Base-by-base conservation (phyloP, 768 basidiomycete species). In the Vararia minispora region DNA sequence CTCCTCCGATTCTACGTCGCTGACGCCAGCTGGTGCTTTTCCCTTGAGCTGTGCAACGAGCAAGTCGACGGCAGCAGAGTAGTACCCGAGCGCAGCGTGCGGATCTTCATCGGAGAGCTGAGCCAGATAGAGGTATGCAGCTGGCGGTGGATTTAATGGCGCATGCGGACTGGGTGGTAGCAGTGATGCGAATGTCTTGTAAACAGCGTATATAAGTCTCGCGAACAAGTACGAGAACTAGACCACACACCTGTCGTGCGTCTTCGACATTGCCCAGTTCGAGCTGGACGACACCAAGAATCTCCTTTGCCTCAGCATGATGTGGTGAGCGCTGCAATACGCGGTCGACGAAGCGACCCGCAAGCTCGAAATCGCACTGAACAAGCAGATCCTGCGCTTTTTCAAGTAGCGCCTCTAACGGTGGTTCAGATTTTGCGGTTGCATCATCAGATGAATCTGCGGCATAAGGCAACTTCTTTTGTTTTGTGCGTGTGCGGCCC, bases 91-190 rank as follows among this genome's bases (percentile, higher is more conserved):
- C 2, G 88, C 85, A 29, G 64, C 53, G 34, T 71, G 69, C 4
- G 91, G 85, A 39, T 90, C 79, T 8, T 79, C 74, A 21, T 86
- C 84, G 34, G 68, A 73, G 13, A 89, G 63, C 54, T 95, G 90
- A 0, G 89, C 91, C 17, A 95, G 80, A 58, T 92, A 91, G 1
- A 92, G 68, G 61, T 91, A 74, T 9, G 84, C 86, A 23, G 87
- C 84, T 6, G 86, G 72, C 0, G 75, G 68, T 1, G 86, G 73
- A 28, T 71, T 60, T 13, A 68, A 56, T 25, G 79, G 71, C 13
- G 76, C 73, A 54, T 69, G 62, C 29, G 70, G 63, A 56, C 72
- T 59, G 41, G 82, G 76, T 37, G 82, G 77, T 32, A 83, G 48
- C 11, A 71, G 55, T 24, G 59, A 78, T 45, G 39, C 55, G 56